phyloP scores from a whole-genome alignment of 805 yeast genomes.

The Candida sanyiensis region DNA sequence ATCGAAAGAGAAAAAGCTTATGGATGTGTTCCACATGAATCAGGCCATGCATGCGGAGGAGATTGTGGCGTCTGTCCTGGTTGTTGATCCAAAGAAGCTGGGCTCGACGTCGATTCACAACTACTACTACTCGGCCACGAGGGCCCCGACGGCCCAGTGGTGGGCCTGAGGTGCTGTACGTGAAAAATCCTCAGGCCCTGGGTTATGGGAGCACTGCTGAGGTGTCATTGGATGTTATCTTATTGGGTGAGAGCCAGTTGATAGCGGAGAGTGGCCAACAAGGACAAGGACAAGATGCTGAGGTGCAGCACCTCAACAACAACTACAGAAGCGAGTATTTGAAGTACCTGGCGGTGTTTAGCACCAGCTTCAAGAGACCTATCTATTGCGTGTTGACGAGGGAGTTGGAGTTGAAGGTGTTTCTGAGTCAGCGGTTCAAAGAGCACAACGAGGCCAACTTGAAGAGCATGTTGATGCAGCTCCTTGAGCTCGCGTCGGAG shows the following conservation, averaged over 20 bases:
- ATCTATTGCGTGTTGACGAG: constrained; percentile 18
- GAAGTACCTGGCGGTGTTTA: constrained; percentile 19
- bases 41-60: constrained; percentile 10
- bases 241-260: constrained; percentile 28
- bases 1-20: constrained; percentile 13
- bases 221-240: constrained; percentile 29
- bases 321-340: constrained; percentile 16
- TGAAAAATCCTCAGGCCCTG: constrained; percentile 26
- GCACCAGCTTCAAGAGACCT: constrained; percentile 19
- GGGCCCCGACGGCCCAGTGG: constrained; percentile 24
- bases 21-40: constrained; percentile 13
- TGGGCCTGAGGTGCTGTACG: constrained; percentile 27
- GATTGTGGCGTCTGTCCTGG: constrained; percentile 9
- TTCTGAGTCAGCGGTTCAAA: constrained; percentile 21
- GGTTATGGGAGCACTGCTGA: constrained; percentile 20
- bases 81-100: constrained; percentile 15
- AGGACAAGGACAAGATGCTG: no score
- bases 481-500: constrained; percentile 23
- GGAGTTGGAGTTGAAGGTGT: constrained; percentile 15
- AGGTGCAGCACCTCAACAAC: constrained; percentile 17
- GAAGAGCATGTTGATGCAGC: constrained; percentile 21
- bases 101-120: constrained; percentile 4
- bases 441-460: constrained; percentile 18
- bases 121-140: constrained; percentile 18
- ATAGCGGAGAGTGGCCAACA: constrained; percentile 23